Base-by-base conservation (phyloP, 1,284 basidiomycete species). In the Cystobasidiaceae sp. region DNA sequence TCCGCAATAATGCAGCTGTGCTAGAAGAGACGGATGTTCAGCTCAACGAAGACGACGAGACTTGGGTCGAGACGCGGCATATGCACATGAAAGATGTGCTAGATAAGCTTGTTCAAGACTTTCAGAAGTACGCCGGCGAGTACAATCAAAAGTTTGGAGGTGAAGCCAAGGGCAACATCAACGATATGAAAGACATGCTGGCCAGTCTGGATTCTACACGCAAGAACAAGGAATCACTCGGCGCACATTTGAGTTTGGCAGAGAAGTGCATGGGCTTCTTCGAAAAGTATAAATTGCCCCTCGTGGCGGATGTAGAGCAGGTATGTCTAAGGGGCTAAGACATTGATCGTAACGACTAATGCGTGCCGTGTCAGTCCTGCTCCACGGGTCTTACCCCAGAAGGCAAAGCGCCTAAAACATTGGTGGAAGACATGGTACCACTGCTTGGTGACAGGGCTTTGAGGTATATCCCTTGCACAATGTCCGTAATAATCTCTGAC, bases 181-280 rank as follows among this genome's bases (percentile, higher is more conserved):
- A 93, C 75, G 93, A 97, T 77, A 93, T 99, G 89, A 96, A 97
- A 77, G 94, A 98, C 74, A 97, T 98, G 94, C 82, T 99, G 45
- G 96, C 96, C 21, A 90, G 82, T 72, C 76, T 99, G 67, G 93
- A 94, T 2, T 92, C 97, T 77, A 96, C 92, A 75, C 90, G 96
- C 77, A 90, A 94, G 69, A 90, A 91, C 72, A 85, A 94, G 71
- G 93, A 98, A 76, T 76, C 94, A 88, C 94, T 97, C 76, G 97
- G 93, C 15, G 78, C 97, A 32, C 96, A 99, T 78, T 80, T 98
- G 45, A 94, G 87, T 71, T 94, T 99, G 89, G 94, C 96, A 0
- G 90, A 97, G 76, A 89, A 93, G 72, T 97, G 93, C 75, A 98
- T 98, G 94, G 82, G 80, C 17, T 82, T 91, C 23, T 98, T 98